Base-by-base conservation (phyloP, 768 basidiomycete species). In the Rhizopogon sp. region DNA sequence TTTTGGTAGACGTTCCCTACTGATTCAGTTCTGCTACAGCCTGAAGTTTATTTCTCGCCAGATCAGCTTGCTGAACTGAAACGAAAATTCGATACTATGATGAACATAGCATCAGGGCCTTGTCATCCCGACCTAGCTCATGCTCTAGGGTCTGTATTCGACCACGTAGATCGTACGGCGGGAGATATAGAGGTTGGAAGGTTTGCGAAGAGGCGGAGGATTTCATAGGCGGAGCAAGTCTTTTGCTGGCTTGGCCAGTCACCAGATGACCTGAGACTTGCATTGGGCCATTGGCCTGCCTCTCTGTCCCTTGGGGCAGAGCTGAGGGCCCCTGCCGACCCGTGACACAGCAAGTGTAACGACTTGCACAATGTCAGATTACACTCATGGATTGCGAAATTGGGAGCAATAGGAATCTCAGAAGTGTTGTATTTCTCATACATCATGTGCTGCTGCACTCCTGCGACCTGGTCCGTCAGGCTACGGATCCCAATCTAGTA, bases 131-230 rank as follows among this genome's bases (percentile, higher is more conserved):
- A 69, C 0, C 61, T 71, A 17, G 68, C 68, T 9, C 67, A 64
- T n/a, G 64, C 62, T 3, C 59, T 70, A 9, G 70, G 68, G 9
- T 61, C 70, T 11, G 69, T 70, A 13, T 71, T 70, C 28, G 65
- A 71, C 46, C 68, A 70, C 33, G 70, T 70, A 53, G 68, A 70
- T 43, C 65, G 64, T 50, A 68, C 69, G 20, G 60, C 56, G 28
- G 58, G 58, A 8, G 68, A 70, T 5, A 41, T 66, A 35, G 67
- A 69, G 45, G 40, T 64, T 11, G 57, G 56, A 51, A 53, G 69
- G 39, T 43, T 56, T 6, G 56, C 60, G 25, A 69, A 69, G 52
- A 68, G 67, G 44, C 66, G 45, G 44, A 57, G 67, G 47, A 60
- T 63, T 14, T 66, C 69, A 35, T 59, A 54, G 53, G 20, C 13